Evolutionary conservation across 2,329 filamentous ascomycete species (phyloP), one percentile per base, ranked within the genome.

Genomic region (Salinomyces thailandicus): DNA sequence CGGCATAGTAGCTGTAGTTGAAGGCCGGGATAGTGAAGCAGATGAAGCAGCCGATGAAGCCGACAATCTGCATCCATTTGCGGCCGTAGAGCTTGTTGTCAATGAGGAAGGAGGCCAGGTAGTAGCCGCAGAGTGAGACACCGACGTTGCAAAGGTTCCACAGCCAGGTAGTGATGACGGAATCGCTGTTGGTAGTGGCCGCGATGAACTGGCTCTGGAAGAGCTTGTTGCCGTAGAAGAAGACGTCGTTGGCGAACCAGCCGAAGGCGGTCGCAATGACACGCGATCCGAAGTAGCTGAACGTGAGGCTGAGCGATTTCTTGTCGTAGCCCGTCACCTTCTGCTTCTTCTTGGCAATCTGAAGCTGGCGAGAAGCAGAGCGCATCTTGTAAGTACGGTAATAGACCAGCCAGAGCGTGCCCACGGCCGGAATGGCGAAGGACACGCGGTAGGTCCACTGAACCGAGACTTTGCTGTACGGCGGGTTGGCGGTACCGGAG

Each of bases 161-260:
- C 31, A 85, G 69, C 89, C 89, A 96, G 42, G 73, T 79, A 20
- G 79, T 79, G 75, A 94, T 82, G 58, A 95, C 75, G 5, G 24
- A 34, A 18, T 31, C 16, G 37, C 9, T 18, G 31, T 36, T 41
- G 37, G 79, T 82, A 49, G 95, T 79, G 55, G 91, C 81, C 19
- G 67, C 68, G 64, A 95, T 94, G 66, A 95, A 95, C 58, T 89
- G 75, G 44, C 74, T 75, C 66, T 94, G 87, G 74, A 95, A 95
- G 36, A 95, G 79, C 73, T 94, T 95, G 79, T 94, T 95, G 51
- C 89, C 89, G 68, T 96, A 96, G 71, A 96, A 96, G 73, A 96
- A 95, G 48, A 96, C 81, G 56, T 96, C 89, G 62, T 96, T 96
- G 67, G 80, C 84, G 63, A 89, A 96, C 42, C 89, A 96, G 22